Evolutionary conservation across 1,284 basidiomycete genomes (phyloP), one percentile per base, ranked within the genome.

Genomic region (Sporisorium sorghi): DNA sequence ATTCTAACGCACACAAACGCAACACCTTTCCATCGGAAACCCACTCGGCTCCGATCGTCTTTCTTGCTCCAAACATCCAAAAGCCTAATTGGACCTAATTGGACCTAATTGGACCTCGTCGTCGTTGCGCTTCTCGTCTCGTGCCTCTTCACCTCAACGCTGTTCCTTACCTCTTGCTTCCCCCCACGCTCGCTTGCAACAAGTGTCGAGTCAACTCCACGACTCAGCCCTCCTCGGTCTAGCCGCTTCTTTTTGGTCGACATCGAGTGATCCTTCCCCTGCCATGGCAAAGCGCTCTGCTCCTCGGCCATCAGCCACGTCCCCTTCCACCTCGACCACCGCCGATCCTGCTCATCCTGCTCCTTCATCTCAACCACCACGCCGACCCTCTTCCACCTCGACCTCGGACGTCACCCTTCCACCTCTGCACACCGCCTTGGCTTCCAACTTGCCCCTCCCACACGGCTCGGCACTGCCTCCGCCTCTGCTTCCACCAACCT

Each of bases 371-470:
- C 19, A 48, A 15, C 30, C 15, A 0, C 37, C 28, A 14, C 58
- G 46, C 37, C 28, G 40, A 7, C 48, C 64, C 9, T 60, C 65
- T 21, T 63, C 65, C 33, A 55, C 54, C 9, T 39, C 44, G n/a
- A 17, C 42, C 7, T 56, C 60, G 23, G 60, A 69, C 58, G 39
- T 68, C 35, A 54, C 55, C 11, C 61, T 73, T 30, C 71, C 71
- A 10, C 69, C 69, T 42, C 55, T 62, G 23, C 62, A 44, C 24
- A 50, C 69, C 28, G 62, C 69, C n/a, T 37, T 70, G 30, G 35
- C 57, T 26, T 59, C 53, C 3, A 33, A 21, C 11, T 5, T 42
- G 11, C 39, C 55, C 32, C 23, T 70, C 10, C 60, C 57, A 3
- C 35, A 43, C 32, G 57, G 60, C 17, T 44, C 67, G 32, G 57